phyloP scores from a whole-genome alignment of 352 stramenopile species.

The Peronospora farinosa region DNA sequence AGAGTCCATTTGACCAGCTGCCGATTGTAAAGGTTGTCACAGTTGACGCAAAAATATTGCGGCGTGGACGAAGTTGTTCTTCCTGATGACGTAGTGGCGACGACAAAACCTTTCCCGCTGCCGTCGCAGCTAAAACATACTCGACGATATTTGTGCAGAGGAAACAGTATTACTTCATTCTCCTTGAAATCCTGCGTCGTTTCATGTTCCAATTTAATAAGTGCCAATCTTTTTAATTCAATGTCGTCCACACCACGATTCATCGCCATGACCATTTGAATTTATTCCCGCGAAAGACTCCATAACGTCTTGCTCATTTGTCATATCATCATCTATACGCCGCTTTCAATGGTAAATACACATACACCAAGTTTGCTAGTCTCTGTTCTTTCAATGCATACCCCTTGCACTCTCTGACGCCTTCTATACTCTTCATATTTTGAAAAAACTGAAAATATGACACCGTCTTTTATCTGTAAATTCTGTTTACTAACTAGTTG shows the following conservation, averaged over 20 bases:
- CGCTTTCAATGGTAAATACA: slow-evolving; percentile 28
- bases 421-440: slow-evolving; percentile 3
- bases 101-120: slow-evolving; percentile 6
- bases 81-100: slow-evolving; percentile 21
- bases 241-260: slow-evolving; percentile 16
- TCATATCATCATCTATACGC: slow-evolving; percentile 5
- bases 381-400: slow-evolving; percentile 5
- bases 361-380: slow-evolving; percentile 1
- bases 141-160: slow-evolving; percentile 2
- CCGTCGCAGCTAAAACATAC: slow-evolving; percentile 40
- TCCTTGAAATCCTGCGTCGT: slow-evolving; percentile 17
- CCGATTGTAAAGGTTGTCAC: too few relatives aligned
- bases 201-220: slow-evolving; percentile 20
- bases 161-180: slow-evolving; percentile 7
- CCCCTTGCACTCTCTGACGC: neutral
- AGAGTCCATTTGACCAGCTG: too few relatives aligned
- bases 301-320: slow-evolving; percentile 1
- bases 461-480: neutral
- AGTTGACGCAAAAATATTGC: too few relatives aligned
- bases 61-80: slow-evolving; percentile 20
- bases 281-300: slow-evolving; percentile 26
- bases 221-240: slow-evolving; percentile 3
- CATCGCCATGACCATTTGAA: slow-evolving; percentile 18
- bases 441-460: slow-evolving; percentile 1
- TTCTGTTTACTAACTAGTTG: slow-evolving; percentile 14